Base-by-base conservation (phyloP, 2,329 filamentous ascomycete species). In the Orbilia javanica region DNA sequence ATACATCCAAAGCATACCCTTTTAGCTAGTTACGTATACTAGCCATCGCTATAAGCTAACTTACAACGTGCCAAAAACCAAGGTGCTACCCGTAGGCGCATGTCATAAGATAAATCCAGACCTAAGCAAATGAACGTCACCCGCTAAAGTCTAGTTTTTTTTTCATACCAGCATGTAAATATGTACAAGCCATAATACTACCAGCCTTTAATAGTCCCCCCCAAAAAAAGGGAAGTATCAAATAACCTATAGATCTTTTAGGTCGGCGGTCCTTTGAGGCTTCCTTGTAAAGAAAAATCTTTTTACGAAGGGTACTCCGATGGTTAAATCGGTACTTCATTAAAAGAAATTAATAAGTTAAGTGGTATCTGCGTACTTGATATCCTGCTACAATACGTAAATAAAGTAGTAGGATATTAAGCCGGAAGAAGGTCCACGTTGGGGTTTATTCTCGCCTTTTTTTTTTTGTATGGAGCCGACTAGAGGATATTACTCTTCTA, bases 171-270 rank as follows among this genome's bases (percentile, higher is more conserved):
- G 13, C 18, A 18, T 55, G 4, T 25, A 5, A 36, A 11, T 10
- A 77, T 77, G 73, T 77, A 13, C 73, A 52, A 77, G 73, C 70
- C 66, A 62, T 77, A 71, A 77, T 77, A 77, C 73, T 77, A 77
- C 73, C 73, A 52, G 73, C 57, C 73, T 48, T 48, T 3, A n/a
- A 34, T 13, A 60, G n/a, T n/a, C n/a, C n/a, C n/a, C n/a, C 55
- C 11, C 13, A 15, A 39, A 36, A 39, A n/a, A n/a, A n/a, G n/a
- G 27, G 6, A 34, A 25, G 18, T 44, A 55, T 55, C 42, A n/a
- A n/a, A 53, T 55, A 31, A 52, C 73, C 73, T 77, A 50, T 67
- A 62, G 15, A 77, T 77, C 73, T 71, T 62, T 39, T 46, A 77
- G 66, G 73, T 71, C 50, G 73, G 66, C 73, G 66, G 73, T 77